Percentiles rank a stretch among this genome's conserved stretches.
phyloP scores from a whole-genome alignment of 768 basidiomycete genomes.

The Lactifluus pinguis region DNA sequence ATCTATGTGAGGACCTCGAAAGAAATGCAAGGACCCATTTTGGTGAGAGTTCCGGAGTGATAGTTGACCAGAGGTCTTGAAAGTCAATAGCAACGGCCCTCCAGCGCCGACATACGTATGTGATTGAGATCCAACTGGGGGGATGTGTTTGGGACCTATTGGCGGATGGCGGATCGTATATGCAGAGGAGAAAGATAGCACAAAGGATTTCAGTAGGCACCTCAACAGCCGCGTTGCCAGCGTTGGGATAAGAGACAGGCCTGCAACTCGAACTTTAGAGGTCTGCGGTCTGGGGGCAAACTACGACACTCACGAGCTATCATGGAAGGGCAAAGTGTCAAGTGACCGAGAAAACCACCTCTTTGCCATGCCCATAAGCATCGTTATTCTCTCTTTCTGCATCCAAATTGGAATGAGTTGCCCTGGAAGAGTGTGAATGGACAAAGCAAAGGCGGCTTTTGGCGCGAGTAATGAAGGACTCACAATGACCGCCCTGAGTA shows the following conservation, averaged over 20 bases:
- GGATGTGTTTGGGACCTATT: neutral
- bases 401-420: neutral
- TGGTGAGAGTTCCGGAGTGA: neutral
- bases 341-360: neutral
- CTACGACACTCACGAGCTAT: neutral
- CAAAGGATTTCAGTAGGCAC: constrained; percentile 1
- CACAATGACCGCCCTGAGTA: neutral
- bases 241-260: neutral
- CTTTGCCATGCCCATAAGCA: neutral
- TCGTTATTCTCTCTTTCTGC: neutral
- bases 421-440: neutral
- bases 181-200: neutral
- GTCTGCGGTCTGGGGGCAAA: no score
- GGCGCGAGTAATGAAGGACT: neutral
- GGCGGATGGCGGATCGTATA: neutral
- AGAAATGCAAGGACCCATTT: neutral
- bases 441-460: neutral
- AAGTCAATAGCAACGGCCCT: neutral
- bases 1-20: neutral
- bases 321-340: neutral
- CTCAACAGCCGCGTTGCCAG: neutral
- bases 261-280: neutral
- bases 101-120: constrained; percentile 4
- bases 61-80: neutral
- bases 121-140: neutral